Percentiles rank a stretch among this genome's conserved stretches.
Conservation (phyloP, 352 stramenopile species). For the Elongisporangium senticosum region DNA sequence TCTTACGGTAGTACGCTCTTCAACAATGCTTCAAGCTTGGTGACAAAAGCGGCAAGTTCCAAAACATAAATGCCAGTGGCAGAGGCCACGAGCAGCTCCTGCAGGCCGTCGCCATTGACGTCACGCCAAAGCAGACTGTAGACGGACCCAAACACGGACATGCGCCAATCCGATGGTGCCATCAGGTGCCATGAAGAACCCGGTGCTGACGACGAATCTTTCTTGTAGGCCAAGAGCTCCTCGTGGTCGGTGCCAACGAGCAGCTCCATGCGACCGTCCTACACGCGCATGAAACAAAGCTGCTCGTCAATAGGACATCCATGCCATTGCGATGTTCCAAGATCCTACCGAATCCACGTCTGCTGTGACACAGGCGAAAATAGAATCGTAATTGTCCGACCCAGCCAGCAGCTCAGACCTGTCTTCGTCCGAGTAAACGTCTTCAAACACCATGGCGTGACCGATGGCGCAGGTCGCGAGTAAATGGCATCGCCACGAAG, state of each 20-base stretch:
- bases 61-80: constrained; percentile 67
- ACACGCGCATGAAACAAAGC: background rate
- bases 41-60: constrained; percentile 35
- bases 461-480: constrained; percentile 62
- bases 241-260: constrained; percentile 60
- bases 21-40: constrained; percentile 18
- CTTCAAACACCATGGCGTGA: constrained; percentile 42
- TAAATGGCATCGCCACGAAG: constrained; percentile 35
- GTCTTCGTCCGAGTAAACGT: constrained; percentile 35
- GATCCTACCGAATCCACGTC: constrained; percentile 59
- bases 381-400: constrained; percentile 57
- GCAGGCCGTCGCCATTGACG: constrained; percentile 57
- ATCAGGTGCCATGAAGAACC: constrained; percentile 26
- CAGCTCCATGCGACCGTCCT: constrained; percentile 59
- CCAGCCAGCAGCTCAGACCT: constrained; percentile 20
- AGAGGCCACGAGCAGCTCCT: constrained; percentile 57
- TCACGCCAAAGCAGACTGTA: constrained; percentile 71
- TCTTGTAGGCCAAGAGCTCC: constrained; percentile 53
- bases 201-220: background rate
- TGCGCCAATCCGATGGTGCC: constrained; percentile 22
- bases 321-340: background rate
- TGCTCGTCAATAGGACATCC: background rate
- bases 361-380: constrained; percentile 42
- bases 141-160: constrained; percentile 59
- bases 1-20: background rate